Evolutionary conservation across 1,284 basidiomycete genomes (phyloP), one percentile per base, ranked within the genome.

Genomic region (Austropuccinia psidii): DNA sequence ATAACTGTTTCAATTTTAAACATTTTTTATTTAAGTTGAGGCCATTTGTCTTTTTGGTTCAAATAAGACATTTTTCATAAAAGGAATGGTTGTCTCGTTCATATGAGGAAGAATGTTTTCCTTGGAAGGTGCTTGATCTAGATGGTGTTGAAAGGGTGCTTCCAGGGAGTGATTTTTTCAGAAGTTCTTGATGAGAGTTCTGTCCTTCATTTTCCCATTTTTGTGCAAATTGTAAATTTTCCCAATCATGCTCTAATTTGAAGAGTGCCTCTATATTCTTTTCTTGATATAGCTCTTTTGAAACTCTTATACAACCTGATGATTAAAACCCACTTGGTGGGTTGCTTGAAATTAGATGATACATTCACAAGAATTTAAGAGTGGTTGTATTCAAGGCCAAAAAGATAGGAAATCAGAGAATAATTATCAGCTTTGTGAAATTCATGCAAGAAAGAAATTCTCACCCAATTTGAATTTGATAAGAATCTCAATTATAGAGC

Each of bases 381-480:
- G 54, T 57, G 4, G 24, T 6, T 11, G 54, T 57, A 7, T 57
- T 57, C 9, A 57, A 31, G 35, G 4, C 54, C 27, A 29, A 9
- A 24, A 24, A 57, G 27, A 24, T 57, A 31, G 9, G 19, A 7
- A 29, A 11, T 17, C 11, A 29, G 29, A 19, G 11, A 45, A 11
- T 45, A n/a, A 45, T 54, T 24, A 17, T 9, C 6, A 24, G 15
- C 7, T 57, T 6, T 7, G 9, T 8, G 7, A 57, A 11, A 6
- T 4, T 29, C 7, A 57, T 29, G 7, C 5, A 57, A 29, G 29
- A 27, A 4, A 57, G n/a, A 39, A 39, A 9, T 9, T 41, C n/a
- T 61, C 24, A 61, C 58, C 58, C 21, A 39, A 41, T 61, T 24
- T 39, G 39, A 39, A 61, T 61, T n/a, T 61, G 58, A 31, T 61